Percentiles rank a stretch among this genome's conserved stretches.
phyloP scores from a whole-genome alignment of 2,329 filamentous ascomycete species.

The Ophiostoma ulmi region DNA sequence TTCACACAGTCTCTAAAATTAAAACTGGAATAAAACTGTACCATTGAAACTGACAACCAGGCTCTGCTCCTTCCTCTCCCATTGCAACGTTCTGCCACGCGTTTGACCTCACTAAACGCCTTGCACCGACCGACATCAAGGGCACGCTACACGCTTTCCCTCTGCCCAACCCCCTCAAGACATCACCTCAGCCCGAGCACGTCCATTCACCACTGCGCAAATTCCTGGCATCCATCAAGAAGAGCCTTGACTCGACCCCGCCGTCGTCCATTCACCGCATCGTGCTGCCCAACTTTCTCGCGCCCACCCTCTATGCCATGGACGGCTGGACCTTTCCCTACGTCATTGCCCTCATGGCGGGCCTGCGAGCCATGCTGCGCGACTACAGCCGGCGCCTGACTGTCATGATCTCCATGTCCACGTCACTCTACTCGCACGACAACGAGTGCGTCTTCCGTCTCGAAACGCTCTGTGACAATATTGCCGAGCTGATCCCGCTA shows the following conservation, averaged over 20 bases:
- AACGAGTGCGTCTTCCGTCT: slow-evolving; percentile 78
- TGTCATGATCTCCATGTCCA: slow-evolving; percentile 69
- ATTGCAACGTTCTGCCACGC: slow-evolving; percentile 58
- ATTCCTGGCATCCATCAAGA: slow-evolving; percentile 57
- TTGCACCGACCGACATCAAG: slow-evolving; percentile 46
- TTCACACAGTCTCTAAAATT: background rate
- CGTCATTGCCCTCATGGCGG: slow-evolving; percentile 75
- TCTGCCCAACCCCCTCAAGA: slow-evolving; percentile 41
- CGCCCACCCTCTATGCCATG: slow-evolving; percentile 75
- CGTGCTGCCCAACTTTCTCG: slow-evolving; percentile 77
- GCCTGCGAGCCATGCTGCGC: slow-evolving; percentile 68
- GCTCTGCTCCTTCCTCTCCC: background rate
- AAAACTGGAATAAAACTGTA: too few relatives aligned
- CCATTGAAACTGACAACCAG: background rate
- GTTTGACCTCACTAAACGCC: slow-evolving; percentile 65
- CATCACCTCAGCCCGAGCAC: slow-evolving; percentile 23
- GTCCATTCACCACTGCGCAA: slow-evolving; percentile 53
- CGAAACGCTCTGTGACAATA: slow-evolving; percentile 77
- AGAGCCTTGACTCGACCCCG: slow-evolving; percentile 52
- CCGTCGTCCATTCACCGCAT: slow-evolving; percentile 68
- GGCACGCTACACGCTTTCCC: slow-evolving; percentile 50
- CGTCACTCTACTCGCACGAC: slow-evolving; percentile 71
- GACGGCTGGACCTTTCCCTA: slow-evolving; percentile 63
- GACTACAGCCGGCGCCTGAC: slow-evolving; percentile 61
- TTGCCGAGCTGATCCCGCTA: slow-evolving; percentile 66